Evolutionary conservation across 495 filamentous ascomycete species (phyloP), one percentile per base, ranked within the genome.

Genomic region (Hypoxylon fuscum): DNA sequence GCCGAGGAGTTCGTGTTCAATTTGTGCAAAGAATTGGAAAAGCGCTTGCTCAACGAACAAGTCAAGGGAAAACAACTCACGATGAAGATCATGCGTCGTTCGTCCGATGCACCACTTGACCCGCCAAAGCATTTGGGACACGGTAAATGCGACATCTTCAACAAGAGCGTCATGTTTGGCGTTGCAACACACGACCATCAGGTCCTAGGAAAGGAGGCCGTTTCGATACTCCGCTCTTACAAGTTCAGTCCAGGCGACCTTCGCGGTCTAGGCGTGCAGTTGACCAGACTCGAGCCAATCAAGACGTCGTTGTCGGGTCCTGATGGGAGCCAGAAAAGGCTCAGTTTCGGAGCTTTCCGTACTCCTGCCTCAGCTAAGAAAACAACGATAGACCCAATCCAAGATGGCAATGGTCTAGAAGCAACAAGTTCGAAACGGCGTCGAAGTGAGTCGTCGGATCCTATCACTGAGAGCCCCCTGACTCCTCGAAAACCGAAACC

Each of bases 41-140:
- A 88, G 25, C 83, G 93, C 15, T 77, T 98, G 21, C 74, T 90
- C 42, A 90, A 92, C 55, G 91, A 96, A 67, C 78, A 86, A 15
- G 90, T 97, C 27, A 96, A 90, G 66, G 95, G 92, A 5, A 89
- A 85, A 56, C 89, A 95, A 34, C 78, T 98, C 18, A 96, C 91
- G 6, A 87, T 98, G 79, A 97, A 96, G 65, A 89, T 98, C 38
- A 97, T 97, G 90, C 81, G 88, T 62, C 87, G 92, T 48, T 85
- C 96, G 15, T 74, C 84, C 27, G 90, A 97, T 75, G 94, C 94
- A 5, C 94, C 95, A 2, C 76, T 97, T 27, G 92, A 97, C 72
- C 92, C 96, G 2, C 89, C 91, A 5, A 98, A 98, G 68, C 92
- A 97, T 77, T 82, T 98, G 2, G 95, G 95, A 0, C 93, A 97